These are phyloP conservation scores for Phylloporus arenicola DNA, from an alignment of 768 basidiomycete species.

Conservation along the genomic window DNA sequence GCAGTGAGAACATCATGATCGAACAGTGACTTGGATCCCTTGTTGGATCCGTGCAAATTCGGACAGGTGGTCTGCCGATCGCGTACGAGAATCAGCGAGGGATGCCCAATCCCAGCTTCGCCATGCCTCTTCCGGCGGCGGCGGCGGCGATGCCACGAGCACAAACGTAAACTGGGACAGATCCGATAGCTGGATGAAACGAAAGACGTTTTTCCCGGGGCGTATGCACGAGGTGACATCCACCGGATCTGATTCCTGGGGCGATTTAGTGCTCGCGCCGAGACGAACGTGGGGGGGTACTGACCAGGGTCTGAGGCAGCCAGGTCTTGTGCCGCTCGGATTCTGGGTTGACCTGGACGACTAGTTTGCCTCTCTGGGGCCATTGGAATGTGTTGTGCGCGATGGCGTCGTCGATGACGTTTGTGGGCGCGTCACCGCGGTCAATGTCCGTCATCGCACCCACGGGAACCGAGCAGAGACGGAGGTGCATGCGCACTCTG, in stretches of 20 bases:
- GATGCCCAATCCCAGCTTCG: conserved; percentile 23
- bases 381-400: conserved; percentile 28
- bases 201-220: conserved; percentile 43
- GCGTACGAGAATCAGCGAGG: background rate
- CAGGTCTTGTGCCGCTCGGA: conserved; percentile 32
- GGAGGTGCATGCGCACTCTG: conserved; percentile 17
- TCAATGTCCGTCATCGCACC: background rate
- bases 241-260: conserved; percentile 29
- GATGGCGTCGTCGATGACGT: conserved; percentile 4
- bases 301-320: conserved; percentile 42
- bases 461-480: conserved; percentile 19
- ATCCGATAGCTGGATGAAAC: conserved; percentile 45
- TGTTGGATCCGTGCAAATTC: conserved; percentile 15
- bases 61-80: conserved; percentile 1
- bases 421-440: background rate
- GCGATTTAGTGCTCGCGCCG: background rate
- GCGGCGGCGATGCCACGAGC: conserved; percentile 34
- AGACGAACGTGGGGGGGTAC: conserved; percentile 7
- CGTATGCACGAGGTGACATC: conserved; percentile 39
- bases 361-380: conserved; percentile 42
- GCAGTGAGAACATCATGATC: conserved; percentile 10
- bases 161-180: conserved; percentile 41
- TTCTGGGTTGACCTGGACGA: conserved; percentile 42
- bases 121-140: conserved; percentile 20
- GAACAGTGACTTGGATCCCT: conserved; percentile 7